A percentile compares a stretch with the other conserved stretches of the same genome.
Conservation (phyloP, 1,284 basidiomycete species). For the Golubevia pallescens region DNA sequence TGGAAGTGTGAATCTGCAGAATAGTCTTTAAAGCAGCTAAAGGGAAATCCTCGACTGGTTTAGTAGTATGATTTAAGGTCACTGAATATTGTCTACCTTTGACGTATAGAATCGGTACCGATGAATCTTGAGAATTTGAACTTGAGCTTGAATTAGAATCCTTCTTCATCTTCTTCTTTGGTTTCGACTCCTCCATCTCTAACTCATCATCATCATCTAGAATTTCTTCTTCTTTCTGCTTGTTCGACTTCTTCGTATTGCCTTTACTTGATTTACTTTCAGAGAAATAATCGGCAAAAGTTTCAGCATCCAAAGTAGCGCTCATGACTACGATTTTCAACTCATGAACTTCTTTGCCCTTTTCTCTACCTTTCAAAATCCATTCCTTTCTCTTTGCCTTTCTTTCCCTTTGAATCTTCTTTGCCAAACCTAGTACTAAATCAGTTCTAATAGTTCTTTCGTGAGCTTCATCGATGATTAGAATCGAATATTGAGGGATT, state of each 20-base stretch:
- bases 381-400: slow-evolving; percentile 28
- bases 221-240: not conserved
- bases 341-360: slow-evolving; percentile 18
- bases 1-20: slow-evolving; percentile 53
- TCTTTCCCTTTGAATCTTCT: slow-evolving; percentile 46
- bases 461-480: slow-evolving; percentile 63
- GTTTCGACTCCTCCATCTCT: not conserved
- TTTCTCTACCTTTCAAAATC: slow-evolving; percentile 22
- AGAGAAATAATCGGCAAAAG: slow-evolving; percentile 48
- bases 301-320: slow-evolving; percentile 52
- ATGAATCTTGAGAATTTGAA: not conserved
- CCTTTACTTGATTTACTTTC: not conserved
- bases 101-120: slow-evolving; percentile 54
- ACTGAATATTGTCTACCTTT: slow-evolving; percentile 51
- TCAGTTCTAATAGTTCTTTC: slow-evolving; percentile 59
- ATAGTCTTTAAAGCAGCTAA: slow-evolving; percentile 53
- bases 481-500: slow-evolving; percentile 44
- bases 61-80: slow-evolving; percentile 36
- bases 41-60: slow-evolving; percentile 47
- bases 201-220: not conserved
- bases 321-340: slow-evolving; percentile 61
- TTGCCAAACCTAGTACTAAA: slow-evolving; percentile 53
- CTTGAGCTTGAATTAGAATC: not conserved
- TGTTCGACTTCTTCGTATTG: not conserved
- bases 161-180: not conserved